phyloP scores from a whole-genome alignment of 2,329 filamentous ascomycete species.

The Phialophora chinensis region DNA sequence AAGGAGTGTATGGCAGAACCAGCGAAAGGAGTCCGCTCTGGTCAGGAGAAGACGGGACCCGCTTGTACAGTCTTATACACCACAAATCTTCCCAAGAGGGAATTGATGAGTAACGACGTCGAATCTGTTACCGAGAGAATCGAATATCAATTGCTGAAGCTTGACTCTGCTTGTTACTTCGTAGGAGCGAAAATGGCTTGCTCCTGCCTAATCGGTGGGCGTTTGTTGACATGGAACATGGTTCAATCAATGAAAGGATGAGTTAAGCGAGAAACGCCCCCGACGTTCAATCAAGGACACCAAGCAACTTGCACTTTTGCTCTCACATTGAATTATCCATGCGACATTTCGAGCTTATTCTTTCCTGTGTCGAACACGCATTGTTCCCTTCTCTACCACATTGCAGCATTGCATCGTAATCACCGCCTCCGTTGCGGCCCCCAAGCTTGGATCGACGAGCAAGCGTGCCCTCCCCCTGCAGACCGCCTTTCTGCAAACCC shows the following conservation, averaged over 20 bases:
- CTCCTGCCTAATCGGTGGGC: conserved; percentile 14
- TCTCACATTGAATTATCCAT: conserved; percentile 13
- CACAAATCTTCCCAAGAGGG: conserved; percentile 24
- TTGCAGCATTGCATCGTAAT: conserved; percentile 15
- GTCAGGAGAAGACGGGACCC: conserved; percentile 1
- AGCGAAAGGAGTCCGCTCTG: conserved; percentile 14
- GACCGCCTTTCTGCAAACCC: conserved; percentile 29
- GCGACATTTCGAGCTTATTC: conserved; percentile 12
- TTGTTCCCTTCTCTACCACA: conserved; percentile 20
- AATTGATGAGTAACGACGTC: conserved; percentile 29
- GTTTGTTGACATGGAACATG: conserved; percentile 30
- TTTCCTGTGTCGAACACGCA: conserved; percentile 22
- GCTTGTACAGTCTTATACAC: conserved; percentile 25
- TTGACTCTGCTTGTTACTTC: background rate
- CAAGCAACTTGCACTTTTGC: conserved; percentile 27
- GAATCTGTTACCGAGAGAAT: conserved; percentile 2
- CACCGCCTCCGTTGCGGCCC: background rate
- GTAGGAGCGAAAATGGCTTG: background rate
- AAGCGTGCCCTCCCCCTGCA: conserved; percentile 16
- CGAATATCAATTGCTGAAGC: background rate
- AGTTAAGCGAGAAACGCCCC: conserved; percentile 23
- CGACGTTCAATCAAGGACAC: conserved; percentile 15
- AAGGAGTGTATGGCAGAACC: conserved; percentile 8
- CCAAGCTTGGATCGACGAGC: conserved; percentile 1
- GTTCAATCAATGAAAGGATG: conserved; percentile 12